Evolutionary conservation across 768 basidiomycete species (phyloP).

Genomic region (Collybia nuda): DNA sequence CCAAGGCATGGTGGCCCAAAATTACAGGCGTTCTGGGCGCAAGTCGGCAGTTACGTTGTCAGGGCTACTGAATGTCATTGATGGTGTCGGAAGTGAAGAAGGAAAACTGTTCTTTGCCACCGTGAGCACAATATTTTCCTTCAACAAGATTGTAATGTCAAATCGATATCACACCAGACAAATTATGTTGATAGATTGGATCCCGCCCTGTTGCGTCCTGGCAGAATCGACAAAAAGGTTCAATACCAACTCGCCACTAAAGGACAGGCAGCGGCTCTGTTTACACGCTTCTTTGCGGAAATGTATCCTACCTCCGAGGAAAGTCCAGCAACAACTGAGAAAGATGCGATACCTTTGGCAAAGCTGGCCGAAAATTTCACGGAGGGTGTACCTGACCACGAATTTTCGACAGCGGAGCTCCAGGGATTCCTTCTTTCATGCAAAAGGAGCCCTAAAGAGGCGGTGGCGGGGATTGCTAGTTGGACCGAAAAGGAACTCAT

Average conservation of each 20-base stretch:
- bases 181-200: slow-evolving; percentile 58
- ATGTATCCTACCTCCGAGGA: background rate
- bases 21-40: background rate
- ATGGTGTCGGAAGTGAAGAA: slow-evolving; percentile 62
- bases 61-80: slow-evolving; percentile 56
- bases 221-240: slow-evolving; percentile 55
- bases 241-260: slow-evolving; percentile 49
- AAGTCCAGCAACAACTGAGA: background rate
- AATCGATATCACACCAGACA: slow-evolving; percentile 30
- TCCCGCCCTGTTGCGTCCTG: slow-evolving; percentile 54
- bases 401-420: slow-evolving; percentile 60
- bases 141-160: background rate
- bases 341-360: slow-evolving; percentile 13
- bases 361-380: slow-evolving; percentile 41
- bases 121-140: slow-evolving; percentile 23
- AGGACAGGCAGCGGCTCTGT: slow-evolving; percentile 46
- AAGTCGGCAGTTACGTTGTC: slow-evolving; percentile 47
- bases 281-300: slow-evolving; percentile 44
- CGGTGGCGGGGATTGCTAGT: slow-evolving; percentile 27
- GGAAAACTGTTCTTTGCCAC: slow-evolving; percentile 64
- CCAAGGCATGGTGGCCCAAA: slow-evolving; percentile 9
- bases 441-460: slow-evolving; percentile 37
- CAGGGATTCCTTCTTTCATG: slow-evolving; percentile 56
- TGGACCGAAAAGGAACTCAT: slow-evolving; percentile 43
- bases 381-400: slow-evolving; percentile 38